Evolutionary conservation across 345 rosid species (phyloP).

Genomic region (Eucalyptus pauciflora): DNA sequence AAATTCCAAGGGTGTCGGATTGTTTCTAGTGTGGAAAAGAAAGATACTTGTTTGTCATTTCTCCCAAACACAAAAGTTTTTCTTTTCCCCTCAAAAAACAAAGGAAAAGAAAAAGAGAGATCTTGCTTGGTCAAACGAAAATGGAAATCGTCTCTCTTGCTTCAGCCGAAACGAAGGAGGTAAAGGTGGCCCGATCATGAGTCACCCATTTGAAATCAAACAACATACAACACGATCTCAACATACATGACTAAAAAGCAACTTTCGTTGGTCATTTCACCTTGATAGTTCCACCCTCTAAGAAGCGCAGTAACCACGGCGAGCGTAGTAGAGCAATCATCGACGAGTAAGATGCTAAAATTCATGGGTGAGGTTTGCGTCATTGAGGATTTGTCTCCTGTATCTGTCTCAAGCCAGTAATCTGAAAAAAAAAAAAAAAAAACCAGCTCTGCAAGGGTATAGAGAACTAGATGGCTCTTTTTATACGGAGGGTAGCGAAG

Average conservation of each 20-base stretch:
- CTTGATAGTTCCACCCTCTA: constrained; percentile 15
- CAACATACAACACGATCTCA: not conserved
- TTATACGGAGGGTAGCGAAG: not conserved
- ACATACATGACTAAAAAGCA: not conserved
- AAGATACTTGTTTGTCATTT: not conserved
- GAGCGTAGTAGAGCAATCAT: constrained; percentile 45
- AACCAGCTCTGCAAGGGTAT: not conserved
- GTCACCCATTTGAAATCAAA: not conserved
- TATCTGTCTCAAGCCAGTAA: not conserved
- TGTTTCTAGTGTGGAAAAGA: not conserved
- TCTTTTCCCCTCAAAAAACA: too few relatives aligned
- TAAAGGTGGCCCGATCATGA: not conserved
- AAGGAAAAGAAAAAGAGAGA: not conserved
- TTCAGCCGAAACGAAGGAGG: not conserved
- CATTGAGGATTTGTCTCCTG: not conserved
- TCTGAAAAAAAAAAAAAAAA: not conserved
- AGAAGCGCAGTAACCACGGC: constrained; percentile 36
- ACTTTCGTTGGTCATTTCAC: constrained; percentile 6
- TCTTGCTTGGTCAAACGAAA: not conserved
- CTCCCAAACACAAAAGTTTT: not conserved
- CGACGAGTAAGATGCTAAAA: constrained; percentile 43
- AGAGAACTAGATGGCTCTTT: not conserved
- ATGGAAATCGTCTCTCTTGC: not conserved
- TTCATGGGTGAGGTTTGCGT: not conserved
- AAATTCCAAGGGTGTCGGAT: not conserved